Base-by-base conservation (phyloP, 192 early-diverging fungal genomes). In the Spizellomyces sp. region DNA sequence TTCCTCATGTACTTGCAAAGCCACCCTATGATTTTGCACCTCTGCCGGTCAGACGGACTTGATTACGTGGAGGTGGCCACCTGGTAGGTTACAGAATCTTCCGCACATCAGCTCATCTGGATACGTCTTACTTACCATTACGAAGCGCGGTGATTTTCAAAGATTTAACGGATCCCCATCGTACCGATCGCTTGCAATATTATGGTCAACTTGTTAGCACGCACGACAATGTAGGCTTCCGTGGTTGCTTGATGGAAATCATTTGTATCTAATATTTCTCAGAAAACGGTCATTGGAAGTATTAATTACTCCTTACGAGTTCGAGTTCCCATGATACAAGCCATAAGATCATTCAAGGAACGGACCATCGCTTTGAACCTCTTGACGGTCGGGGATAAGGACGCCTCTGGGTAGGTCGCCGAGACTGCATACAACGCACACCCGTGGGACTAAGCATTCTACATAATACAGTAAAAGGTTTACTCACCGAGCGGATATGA, bases 1-100 rank as follows among this genome's bases (percentile, higher is more conserved):
- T 82, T 89, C 67, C 66, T 86, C 8, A 73, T 87, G 54, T 84
- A 88, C 67, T 55, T 88, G 57, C 85, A 84, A 63, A 79, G 76
- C 36, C 73, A 83, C 52, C 58, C 73, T 14, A 60, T 83, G 22
- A 12, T 61, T 5, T 19, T 87, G 9, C 58, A 84, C n/a, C 47
- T 86, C 27, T 82, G 73, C 55, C 59, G 76, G 41, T 63, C 83
- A 10, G 77, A 82, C 64, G 86, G 86, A 15, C 58, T 83, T 12
- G 82, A 85, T 19, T 78, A 62, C 45, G 50, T 68, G 45, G 62
- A 67, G 27, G 60, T 88, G 55, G 84, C 71, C 9, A 75, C 70
- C 7, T 84, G 86, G 72, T 76, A 74, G 14, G 73, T 48, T 10
- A 12, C 12, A 61, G 4, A 61, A 17, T 12, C 2, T 22, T 54